Conservation (phyloP, 371 early-diverging fungal species). For the Mucor plumbeus region DNA sequence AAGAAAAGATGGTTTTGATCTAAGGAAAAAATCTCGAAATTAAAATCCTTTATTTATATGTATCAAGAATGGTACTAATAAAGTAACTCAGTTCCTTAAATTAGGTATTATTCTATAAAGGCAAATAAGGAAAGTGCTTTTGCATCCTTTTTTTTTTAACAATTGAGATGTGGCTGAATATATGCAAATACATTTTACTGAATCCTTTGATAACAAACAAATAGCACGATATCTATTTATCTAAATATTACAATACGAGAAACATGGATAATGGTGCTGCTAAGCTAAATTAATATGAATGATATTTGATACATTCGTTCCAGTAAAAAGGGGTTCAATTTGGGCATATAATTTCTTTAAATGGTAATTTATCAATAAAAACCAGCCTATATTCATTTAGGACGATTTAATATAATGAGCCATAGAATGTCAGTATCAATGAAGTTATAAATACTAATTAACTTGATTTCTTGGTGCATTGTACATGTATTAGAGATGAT, state of each 20-base stretch:
- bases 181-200: not conserved
- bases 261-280: not conserved
- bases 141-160: not conserved
- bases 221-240: not conserved
- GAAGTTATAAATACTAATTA: not conserved
- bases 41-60: not conserved
- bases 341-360: not conserved
- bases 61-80: not conserved
- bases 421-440: not conserved
- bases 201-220: not conserved
- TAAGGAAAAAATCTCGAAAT: not conserved
- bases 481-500: no score
- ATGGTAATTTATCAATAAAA: not conserved
- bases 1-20: not conserved
- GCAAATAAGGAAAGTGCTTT: not conserved
- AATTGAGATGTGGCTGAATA: not conserved
- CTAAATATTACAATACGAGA: not conserved
- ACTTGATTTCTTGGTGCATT: not conserved
- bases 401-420: not conserved
- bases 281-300: not conserved
- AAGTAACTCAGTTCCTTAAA: not conserved
- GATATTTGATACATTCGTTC: not conserved
- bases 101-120: not conserved
- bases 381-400: not conserved
- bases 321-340: not conserved